Evolutionary conservation across 768 basidiomycete genomes (phyloP).

Genomic region (Sarcodon sp.): DNA sequence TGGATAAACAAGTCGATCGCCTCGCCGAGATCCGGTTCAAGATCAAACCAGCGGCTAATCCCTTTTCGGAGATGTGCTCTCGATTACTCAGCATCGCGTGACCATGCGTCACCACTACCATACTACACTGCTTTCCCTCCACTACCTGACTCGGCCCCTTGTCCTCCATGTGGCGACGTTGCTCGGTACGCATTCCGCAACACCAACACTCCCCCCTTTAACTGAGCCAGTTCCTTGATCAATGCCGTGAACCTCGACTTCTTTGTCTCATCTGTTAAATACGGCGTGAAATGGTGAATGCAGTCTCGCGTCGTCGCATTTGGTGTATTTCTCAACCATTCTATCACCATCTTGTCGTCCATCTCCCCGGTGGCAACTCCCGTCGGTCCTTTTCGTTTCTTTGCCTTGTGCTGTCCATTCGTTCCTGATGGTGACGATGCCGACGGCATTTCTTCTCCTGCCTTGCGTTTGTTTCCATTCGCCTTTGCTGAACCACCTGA

Average conservation of each 20-base stretch:
- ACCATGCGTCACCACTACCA: neutral
- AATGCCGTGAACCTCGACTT: conserved; percentile 67
- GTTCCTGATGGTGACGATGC: conserved; percentile 1
- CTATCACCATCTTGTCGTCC: conserved; percentile 52
- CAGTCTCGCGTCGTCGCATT: conserved; percentile 68
- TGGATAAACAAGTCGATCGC: no score
- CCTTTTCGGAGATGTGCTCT: neutral
- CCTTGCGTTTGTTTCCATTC: conserved; percentile 45
- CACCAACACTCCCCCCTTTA: conserved; percentile 54
- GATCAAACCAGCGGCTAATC: neutral
- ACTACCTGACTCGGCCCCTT: neutral
- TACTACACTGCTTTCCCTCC: neutral
- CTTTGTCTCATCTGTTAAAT: conserved; percentile 54
- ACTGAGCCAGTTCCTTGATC: conserved; percentile 66
- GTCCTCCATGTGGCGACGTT: neutral
- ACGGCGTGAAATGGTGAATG: conserved; percentile 69
- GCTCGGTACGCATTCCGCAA: conserved; percentile 24
- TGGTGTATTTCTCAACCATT: conserved; percentile 62
- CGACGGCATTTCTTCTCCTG: conserved; percentile 21
- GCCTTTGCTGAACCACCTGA: neutral
- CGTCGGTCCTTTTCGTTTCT: conserved; percentile 37
- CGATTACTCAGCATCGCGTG: neutral
- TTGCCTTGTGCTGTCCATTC: conserved; percentile 25
- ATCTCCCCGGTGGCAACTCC: conserved; percentile 28
- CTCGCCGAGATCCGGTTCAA: neutral